A percentile compares a stretch with the other conserved stretches of the same genome.
These are phyloP conservation scores for Phaeophleospora eucalypticola DNA, from an alignment of 2,329 filamentous ascomycete genomes.

Conservation along the genomic window DNA sequence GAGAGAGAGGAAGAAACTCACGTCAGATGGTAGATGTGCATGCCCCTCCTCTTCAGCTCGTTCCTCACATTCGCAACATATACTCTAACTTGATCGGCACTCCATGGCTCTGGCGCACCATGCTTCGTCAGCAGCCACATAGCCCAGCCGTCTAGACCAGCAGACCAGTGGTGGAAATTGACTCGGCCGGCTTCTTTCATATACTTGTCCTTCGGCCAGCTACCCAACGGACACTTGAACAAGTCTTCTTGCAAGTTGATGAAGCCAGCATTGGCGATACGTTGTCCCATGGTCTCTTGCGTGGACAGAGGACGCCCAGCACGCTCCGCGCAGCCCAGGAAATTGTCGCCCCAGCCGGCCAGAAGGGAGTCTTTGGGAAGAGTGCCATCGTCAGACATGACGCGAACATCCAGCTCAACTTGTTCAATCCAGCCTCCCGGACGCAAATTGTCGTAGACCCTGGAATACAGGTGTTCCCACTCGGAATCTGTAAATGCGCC, in stretches of 20 bases:
- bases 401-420: conserved; percentile 29
- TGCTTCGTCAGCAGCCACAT: conserved; percentile 36
- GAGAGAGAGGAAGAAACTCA: conserved; percentile 3
- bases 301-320: conserved; percentile 11
- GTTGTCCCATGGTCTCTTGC: conserved; percentile 9
- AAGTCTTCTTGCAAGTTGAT: conserved; percentile 34
- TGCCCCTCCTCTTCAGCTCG: conserved; percentile 13
- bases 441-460: conserved; percentile 28
- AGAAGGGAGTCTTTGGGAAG: conserved; percentile 27
- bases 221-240: conserved; percentile 40
- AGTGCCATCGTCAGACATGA: conserved; percentile 21
- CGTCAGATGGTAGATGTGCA: conserved; percentile 15
- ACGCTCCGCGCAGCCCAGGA: conserved; percentile 12
- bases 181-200: conserved; percentile 36
- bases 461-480: conserved; percentile 14
- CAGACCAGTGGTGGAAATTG: conserved; percentile 37
- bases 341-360: conserved; percentile 29
- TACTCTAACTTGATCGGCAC: conserved; percentile 41
- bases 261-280: conserved; percentile 10
- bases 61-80: conserved; percentile 41
- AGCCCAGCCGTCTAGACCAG: conserved; percentile 39
- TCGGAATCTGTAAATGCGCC: conserved; percentile 14
- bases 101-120: conserved; percentile 34
- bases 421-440: conserved; percentile 44
- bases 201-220: conserved; percentile 36